These are phyloP conservation scores for Fraxinus sp. DNA, from an alignment of 305 asterid genomes.

Conservation along the genomic window DNA sequence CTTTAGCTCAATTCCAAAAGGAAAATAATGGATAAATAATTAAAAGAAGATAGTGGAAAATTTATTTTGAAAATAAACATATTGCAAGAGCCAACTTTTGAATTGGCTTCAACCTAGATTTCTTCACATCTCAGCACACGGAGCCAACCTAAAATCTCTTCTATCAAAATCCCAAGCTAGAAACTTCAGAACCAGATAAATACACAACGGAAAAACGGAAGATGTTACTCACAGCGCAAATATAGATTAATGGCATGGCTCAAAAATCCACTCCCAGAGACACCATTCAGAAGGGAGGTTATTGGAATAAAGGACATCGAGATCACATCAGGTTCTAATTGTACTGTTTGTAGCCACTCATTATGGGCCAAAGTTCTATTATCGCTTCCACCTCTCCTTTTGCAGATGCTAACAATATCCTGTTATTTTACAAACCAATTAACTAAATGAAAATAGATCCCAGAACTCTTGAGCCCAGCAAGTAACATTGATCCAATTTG, in stretches of 20 bases:
- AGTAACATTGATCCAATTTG: constrained; percentile 18
- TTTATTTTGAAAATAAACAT: not conserved
- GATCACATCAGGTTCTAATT: constrained; percentile 87
- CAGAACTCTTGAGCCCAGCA: constrained; percentile 13
- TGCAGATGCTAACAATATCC: constrained; percentile 74
- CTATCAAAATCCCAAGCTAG: not conserved
- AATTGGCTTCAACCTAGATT: not conserved
- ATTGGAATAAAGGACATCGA: constrained; percentile 92
- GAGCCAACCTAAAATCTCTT: not conserved
- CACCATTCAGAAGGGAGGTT: constrained; percentile 88
- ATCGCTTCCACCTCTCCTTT: constrained; percentile 81
- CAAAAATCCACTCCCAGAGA: constrained; percentile 89
- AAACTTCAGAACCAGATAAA: constrained; percentile 6
- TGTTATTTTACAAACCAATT: constrained; percentile 37
- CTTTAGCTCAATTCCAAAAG: not conserved
- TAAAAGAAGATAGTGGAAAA: not conserved
- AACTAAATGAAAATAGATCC: constrained; percentile 23
- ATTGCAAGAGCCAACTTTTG: not conserved
- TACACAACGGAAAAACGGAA: constrained; percentile 11
- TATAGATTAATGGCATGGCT: constrained; percentile 95
- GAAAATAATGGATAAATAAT: not conserved
- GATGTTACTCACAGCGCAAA: constrained; percentile 76
- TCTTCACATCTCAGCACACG: not conserved
- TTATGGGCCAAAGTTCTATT: constrained; percentile 56
- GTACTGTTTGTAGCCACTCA: constrained; percentile 89